Conservation (phyloP, 257 asterid genomes). For the Lycium ferocissimum region DNA sequence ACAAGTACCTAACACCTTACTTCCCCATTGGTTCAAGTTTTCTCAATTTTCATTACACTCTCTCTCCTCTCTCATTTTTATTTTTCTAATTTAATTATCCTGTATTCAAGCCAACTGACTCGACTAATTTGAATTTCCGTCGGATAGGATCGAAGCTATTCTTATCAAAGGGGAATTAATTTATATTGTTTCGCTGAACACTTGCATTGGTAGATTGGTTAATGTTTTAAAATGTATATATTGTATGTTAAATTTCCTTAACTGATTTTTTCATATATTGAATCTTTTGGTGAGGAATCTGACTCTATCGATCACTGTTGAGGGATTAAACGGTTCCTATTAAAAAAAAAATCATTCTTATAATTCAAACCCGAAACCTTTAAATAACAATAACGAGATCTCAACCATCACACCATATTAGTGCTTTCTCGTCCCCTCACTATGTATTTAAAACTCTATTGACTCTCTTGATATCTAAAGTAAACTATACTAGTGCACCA, state of each 20-base stretch:
- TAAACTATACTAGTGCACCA: conserved; percentile 29
- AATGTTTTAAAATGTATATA: background rate
- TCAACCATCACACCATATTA: no score
- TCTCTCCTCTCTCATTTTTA: background rate
- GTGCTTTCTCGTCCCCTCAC: no score
- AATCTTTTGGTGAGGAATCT: background rate
- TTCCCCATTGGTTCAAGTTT: conserved; percentile 31
- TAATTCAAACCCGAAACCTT: background rate
- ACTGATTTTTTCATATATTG: background rate
- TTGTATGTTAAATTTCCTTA: background rate
- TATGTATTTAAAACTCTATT: no score
- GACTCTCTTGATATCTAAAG: background rate
- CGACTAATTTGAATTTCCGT: background rate
- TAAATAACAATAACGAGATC: no score
- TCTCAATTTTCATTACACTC: background rate
- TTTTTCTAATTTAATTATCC: background rate
- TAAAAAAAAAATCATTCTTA: background rate
- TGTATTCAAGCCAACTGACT: background rate
- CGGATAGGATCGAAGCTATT: background rate
- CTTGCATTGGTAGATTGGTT: background rate
- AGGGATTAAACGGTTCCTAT: background rate
- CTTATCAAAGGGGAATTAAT: background rate
- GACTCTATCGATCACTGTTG: background rate
- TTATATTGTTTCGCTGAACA: background rate
- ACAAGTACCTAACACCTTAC: conserved; percentile 28